Evolutionary conservation across 345 rosid genomes (phyloP), one percentile per base, ranked within the genome.

Genomic region (Hypericum androsaemum): DNA sequence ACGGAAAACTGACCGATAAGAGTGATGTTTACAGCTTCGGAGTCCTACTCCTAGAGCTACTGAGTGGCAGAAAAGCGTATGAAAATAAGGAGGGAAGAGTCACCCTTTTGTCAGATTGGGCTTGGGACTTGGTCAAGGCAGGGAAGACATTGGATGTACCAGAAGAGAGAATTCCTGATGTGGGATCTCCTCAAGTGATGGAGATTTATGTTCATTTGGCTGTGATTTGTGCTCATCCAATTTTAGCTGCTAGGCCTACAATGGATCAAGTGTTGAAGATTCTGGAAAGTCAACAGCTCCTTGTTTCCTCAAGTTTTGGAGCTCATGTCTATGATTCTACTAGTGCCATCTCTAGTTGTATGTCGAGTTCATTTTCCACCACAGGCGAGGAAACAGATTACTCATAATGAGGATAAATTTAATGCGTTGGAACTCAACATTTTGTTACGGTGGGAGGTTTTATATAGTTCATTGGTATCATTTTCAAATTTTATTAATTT

Each of bases 11-110:
- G 64, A 70, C 70, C 0, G 67, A 67, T 37, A 59, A 58, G 53
- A 73, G 61, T 7, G 81, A 77, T 57, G 78, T 62, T 14, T 72
- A 70, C 36, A 72, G 81, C 48, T 76, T 58, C 5, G 77, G 81
- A 2, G 75, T 64, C 6, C 54, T 70, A 50, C 55, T 76, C 66
- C 69, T 72, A 13, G 81, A 70, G 64, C 66, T 72, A 41, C 52
- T 77, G 61, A 70, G 81, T 41, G 76, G 74, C 7, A 67, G 45
- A 62, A 77, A 59, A 5, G 78, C 81, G 36, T 59, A 42, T 37
- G 54, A 47, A 38, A 62, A 36, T 5, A 17, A 49, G 1, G 76
- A 64, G 8, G 67, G 65, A 12, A 53, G 65, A 15, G 61, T 57
- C 15, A 37, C 57, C 7, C 64, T 63, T 1, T 16, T 67, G 69